These are phyloP conservation scores for Polytrichum formosum DNA, from an alignment of 225 moss, liverwort and hornwort genomes.

Conservation along the genomic window DNA sequence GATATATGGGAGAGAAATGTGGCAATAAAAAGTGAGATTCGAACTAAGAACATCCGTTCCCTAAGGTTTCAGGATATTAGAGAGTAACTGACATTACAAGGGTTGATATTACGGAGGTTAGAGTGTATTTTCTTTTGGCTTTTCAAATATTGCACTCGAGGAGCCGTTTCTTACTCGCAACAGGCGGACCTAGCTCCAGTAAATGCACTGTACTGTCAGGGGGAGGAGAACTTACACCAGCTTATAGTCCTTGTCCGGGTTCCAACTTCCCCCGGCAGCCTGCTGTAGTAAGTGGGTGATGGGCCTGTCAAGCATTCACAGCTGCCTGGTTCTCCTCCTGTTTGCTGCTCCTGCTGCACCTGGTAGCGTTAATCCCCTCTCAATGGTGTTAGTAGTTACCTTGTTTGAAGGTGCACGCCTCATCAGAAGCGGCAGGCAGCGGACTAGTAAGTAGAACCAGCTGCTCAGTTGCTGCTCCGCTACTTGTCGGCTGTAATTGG, in stretches of 20 bases:
- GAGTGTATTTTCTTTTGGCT: not conserved
- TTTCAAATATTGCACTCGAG: constrained; percentile 24
- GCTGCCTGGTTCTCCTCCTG: not conserved
- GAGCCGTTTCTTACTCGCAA: constrained; percentile 35
- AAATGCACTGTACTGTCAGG: constrained; percentile 13
- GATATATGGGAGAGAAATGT: too few species aligned
- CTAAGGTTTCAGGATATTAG: too few species aligned
- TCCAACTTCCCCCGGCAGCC: not conserved
- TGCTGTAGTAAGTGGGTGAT: not conserved
- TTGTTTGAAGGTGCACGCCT: not conserved
- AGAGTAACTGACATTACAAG: too few species aligned
- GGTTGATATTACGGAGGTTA: too few species aligned
- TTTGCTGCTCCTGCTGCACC: not conserved
- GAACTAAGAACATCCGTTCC: too few species aligned
- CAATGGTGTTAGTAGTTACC: too few species aligned
- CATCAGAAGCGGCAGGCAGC: not conserved
- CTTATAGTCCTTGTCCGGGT: constrained; percentile 7
- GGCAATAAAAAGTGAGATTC: too few species aligned
- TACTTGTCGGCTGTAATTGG: too few species aligned
- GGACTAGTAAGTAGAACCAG: too few species aligned
- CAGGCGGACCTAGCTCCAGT: constrained; percentile 12
- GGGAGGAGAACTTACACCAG: constrained; percentile 8
- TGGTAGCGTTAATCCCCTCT: not conserved
- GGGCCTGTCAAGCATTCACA: not conserved
- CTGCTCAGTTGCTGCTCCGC: too few species aligned